phyloP scores from a whole-genome alignment of 495 filamentous ascomycete genomes.

The Polyplosphaeria fusca region DNA sequence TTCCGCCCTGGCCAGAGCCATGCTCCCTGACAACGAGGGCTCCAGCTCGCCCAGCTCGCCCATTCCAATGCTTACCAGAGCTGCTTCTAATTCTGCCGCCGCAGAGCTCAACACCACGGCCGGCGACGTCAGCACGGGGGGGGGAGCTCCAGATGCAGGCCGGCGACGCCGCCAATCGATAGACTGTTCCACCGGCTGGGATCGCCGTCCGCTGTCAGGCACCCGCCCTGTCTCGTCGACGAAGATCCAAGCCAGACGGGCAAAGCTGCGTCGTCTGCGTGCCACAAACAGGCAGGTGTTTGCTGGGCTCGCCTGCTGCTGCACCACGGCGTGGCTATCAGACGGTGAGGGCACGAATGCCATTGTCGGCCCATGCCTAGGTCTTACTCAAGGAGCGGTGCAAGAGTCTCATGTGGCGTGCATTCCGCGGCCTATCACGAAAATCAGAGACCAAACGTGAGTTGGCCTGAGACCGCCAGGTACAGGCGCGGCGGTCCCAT shows the following conservation, averaged over 20 bases:
- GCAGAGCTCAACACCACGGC: constrained; percentile 14
- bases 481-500: not conserved
- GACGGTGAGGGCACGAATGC: constrained; percentile 19
- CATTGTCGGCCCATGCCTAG: no score
- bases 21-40: no score
- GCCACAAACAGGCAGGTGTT: not conserved
- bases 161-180: constrained; percentile 1
- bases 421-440: constrained; percentile 18
- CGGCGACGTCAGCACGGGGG: constrained; percentile 14
- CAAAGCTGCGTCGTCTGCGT: not conserved
- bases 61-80: constrained; percentile 3
- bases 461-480: constrained; percentile 8
- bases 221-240: not conserved
- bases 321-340: constrained; percentile 18
- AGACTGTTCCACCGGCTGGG: not conserved
- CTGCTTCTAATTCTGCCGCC: constrained; percentile 23
- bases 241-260: not conserved
- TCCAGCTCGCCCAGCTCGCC: no score
- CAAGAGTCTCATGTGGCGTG: constrained; percentile 8
- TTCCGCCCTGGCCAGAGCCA: no score
- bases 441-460: constrained; percentile 19
- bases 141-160: not conserved
- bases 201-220: not conserved
- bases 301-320: no score
- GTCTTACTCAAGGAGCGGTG: constrained; percentile 15